Evolutionary conservation across 768 basidiomycete genomes (phyloP), one percentile per base, ranked within the genome.

Genomic region (Psilocybe tampanensis): DNA sequence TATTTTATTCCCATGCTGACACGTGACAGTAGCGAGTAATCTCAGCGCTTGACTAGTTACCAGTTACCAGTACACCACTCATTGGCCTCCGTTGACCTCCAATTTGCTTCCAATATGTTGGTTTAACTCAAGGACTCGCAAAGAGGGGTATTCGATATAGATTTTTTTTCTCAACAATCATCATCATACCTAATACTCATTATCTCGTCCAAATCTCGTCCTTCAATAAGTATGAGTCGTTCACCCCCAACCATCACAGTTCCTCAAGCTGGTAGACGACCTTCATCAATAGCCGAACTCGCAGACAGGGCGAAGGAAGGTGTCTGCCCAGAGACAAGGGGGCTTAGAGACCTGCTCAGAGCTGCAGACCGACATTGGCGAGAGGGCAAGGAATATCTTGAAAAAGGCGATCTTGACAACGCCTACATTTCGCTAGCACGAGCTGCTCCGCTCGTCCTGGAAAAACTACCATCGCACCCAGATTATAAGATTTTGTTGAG

Each of bases 381-480:
- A 64, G 78, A 78, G 19, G 88, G 81, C 24, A 82, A 80, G 59
- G 72, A 72, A 21, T 73, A 72, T 62, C 70, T 72, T 1, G 75
- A 78, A 33, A 72, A 74, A n/a, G 80, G 80, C 1, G 85, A 93
- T 68, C 73, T 86, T 47, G 88, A 92, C 67, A 74, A 70, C n/a
- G 88, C 86, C 1, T 93, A 91, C 68, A 76, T 92, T 15, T 79
- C 84, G 59, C 84, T 82, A 47, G 90, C 90, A 2, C 83, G 78
- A 58, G 88, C 90, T 8, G 90, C 90, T 0, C 90, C 88, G 1
- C 74, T 93, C 55, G 88, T 92, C 5, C 80, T 91, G 11, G 90
- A 94, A 74, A 86, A 83, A 61, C 74, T 94, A n/a, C 91, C 91
- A 0, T 73, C 75, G 1, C 92, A 93, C 72, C 74, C 78, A 52